phyloP scores from a whole-genome alignment of 1,284 basidiomycete genomes.

The Ceratorhiza oryzae-sativae region DNA sequence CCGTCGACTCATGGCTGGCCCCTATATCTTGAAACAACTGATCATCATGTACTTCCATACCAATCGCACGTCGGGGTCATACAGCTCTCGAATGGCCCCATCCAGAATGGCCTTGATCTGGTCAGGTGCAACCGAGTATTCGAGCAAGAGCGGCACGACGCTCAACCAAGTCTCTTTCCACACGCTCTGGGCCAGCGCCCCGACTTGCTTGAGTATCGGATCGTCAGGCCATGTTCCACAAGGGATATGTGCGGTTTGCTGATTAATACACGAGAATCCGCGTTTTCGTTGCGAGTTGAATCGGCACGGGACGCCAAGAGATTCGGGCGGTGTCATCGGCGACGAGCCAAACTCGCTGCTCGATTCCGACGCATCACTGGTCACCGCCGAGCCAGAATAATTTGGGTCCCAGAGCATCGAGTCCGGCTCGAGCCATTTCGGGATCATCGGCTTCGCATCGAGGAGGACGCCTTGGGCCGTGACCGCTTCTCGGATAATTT shows the following conservation, averaged over 20 bases:
- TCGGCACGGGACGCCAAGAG: neutral
- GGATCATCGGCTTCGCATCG: neutral
- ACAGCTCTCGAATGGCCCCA: constrained; percentile 22
- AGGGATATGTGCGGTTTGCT: neutral
- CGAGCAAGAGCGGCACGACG: constrained; percentile 6
- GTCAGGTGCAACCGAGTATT: neutral
- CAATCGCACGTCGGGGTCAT: constrained; percentile 5
- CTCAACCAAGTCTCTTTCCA: constrained; percentile 27
- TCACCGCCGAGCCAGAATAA: neutral
- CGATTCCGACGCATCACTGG: neutral
- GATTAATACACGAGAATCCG: neutral
- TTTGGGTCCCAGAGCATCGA: neutral
- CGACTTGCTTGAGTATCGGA: neutral
- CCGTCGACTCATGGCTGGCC: neutral
- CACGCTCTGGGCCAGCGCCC: constrained; percentile 13
- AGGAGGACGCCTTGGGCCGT: constrained; percentile 14
- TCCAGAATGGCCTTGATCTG: neutral
- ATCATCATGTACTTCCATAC: constrained; percentile 33
- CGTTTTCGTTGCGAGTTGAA: constrained; percentile 7
- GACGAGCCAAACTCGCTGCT: neutral
- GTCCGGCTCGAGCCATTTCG: constrained; percentile 11
- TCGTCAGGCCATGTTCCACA: constrained; percentile 12
- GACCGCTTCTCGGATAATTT: constrained; percentile 2
- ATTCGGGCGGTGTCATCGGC: neutral
- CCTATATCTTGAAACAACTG: constrained; percentile 15